Percentiles rank a stretch among this genome's conserved stretches.
Conservation (phyloP, 2,329 filamentous ascomycete genomes). For the Cladosporium velox region DNA sequence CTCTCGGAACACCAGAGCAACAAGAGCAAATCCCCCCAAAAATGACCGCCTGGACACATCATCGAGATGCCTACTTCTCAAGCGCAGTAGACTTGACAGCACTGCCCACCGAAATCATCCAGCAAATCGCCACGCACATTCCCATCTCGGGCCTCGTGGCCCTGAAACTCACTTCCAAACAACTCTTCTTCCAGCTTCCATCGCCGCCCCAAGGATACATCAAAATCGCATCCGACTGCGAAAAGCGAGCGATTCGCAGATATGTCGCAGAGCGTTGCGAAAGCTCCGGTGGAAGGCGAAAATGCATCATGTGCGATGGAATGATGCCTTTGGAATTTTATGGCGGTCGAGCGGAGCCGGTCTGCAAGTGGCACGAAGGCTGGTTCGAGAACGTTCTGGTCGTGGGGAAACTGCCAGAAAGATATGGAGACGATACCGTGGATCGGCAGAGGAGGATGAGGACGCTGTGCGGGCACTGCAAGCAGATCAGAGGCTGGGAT, state of each 20-base stretch:
- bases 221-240: constrained; percentile 29
- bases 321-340: constrained; percentile 22
- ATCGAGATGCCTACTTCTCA: neutral
- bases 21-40: neutral
- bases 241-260: constrained; percentile 29
- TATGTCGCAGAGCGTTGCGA: constrained; percentile 30
- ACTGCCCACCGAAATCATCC: constrained; percentile 42
- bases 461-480: constrained; percentile 17
- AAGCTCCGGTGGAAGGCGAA: constrained; percentile 24
- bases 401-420: neutral
- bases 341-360: constrained; percentile 23
- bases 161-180: constrained; percentile 40
- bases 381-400: constrained; percentile 23
- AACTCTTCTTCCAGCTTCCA: constrained; percentile 33
- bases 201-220: constrained; percentile 25
- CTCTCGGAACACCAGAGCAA: neutral
- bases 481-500: constrained; percentile 16
- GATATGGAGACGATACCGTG: neutral
- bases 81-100: constrained; percentile 17
- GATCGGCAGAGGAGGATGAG: constrained; percentile 1
- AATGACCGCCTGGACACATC: neutral
- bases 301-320: constrained; percentile 31
- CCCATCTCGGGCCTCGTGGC: constrained; percentile 41
- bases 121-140: constrained; percentile 39
- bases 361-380: constrained; percentile 30